These are phyloP conservation scores for Corylus heterophylla DNA, from an alignment of 306 rosid genomes.

Conservation along the genomic window DNA sequence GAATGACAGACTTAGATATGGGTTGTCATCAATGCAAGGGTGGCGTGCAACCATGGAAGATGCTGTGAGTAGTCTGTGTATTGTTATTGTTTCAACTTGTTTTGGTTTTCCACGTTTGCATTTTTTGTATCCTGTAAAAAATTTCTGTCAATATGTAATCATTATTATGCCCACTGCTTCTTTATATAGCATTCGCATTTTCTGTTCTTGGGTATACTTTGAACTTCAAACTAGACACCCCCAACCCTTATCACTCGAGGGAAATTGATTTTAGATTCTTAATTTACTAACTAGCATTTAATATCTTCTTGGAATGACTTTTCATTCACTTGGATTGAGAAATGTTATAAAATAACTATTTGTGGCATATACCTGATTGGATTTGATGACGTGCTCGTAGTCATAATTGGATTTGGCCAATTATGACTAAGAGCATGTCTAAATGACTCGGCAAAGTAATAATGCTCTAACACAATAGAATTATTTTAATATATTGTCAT, in stretches of 20 bases:
- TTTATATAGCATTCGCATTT: not conserved
- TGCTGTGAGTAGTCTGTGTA: conserved; percentile 54
- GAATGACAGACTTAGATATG: too few relatives aligned
- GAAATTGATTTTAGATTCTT: too few relatives aligned
- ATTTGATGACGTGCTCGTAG: too few relatives aligned
- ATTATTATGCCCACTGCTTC: not conserved
- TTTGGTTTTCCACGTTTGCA: not conserved
- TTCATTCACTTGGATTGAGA: not conserved
- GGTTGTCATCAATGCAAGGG: conserved; percentile 75
- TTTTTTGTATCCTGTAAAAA: not conserved
- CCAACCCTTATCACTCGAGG: not conserved
- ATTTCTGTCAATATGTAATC: not conserved
- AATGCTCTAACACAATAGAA: too few relatives aligned
- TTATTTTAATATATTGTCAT: too few relatives aligned
- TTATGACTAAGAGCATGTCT: too few relatives aligned
- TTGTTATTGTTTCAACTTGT: conserved; percentile 2
- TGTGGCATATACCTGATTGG: too few relatives aligned
- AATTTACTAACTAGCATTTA: not conserved
- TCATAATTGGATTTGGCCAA: too few relatives aligned
- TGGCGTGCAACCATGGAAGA: conserved; percentile 99
- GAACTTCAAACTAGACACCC: not conserved
- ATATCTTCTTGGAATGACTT: not conserved
- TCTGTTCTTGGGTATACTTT: not conserved
- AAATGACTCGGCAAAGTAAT: too few relatives aligned
- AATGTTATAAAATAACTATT: not conserved